These are phyloP conservation scores for Forsythia suspensa DNA, from an alignment of 257 asterid genomes.

Conservation along the genomic window DNA sequence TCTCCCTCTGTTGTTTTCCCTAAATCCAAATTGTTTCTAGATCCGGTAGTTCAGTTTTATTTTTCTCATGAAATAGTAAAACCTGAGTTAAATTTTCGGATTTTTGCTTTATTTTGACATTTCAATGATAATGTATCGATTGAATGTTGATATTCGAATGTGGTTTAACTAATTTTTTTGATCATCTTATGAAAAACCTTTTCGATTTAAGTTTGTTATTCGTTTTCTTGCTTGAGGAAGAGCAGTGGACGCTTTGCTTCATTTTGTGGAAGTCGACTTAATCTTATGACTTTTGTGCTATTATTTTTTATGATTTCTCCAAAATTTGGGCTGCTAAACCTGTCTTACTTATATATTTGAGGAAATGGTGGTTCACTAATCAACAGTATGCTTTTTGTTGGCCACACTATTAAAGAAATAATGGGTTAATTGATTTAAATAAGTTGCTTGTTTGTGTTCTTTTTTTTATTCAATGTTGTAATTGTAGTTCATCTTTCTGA, in stretches of 20 bases:
- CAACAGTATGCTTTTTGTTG: neutral
- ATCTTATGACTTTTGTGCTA: neutral
- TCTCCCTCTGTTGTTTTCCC: neutral
- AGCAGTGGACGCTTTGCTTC: neutral
- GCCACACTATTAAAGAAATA: neutral
- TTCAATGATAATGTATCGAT: neutral
- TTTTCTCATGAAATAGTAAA: neutral
- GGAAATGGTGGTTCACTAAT: neutral
- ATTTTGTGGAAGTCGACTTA: neutral
- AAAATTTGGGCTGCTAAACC: neutral
- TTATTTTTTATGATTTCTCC: neutral
- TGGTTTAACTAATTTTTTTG: neutral
- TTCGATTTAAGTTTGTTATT: neutral
- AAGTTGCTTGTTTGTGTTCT: neutral
- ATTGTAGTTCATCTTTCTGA: neutral
- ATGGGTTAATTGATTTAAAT: neutral
- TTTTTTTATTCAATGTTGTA: too few relatives aligned
- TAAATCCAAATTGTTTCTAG: neutral
- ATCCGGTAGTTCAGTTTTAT: neutral
- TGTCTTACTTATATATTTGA: neutral
- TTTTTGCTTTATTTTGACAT: neutral
- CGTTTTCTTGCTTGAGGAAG: neutral
- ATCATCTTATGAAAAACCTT: neutral
- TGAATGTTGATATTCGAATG: neutral
- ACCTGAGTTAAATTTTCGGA: neutral